phyloP scores from a whole-genome alignment of 75 land plant genomes.

The Gnetum montanum region DNA sequence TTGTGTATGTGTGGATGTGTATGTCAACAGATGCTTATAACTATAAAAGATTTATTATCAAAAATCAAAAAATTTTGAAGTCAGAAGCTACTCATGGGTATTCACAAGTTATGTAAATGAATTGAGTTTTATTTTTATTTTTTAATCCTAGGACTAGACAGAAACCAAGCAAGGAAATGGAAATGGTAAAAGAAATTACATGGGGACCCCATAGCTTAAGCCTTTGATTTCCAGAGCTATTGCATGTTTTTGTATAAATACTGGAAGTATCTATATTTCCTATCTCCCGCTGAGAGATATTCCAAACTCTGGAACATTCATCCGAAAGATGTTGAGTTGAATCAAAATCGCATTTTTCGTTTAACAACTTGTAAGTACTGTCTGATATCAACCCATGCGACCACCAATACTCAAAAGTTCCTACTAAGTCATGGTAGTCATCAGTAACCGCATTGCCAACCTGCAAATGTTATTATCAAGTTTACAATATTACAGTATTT shows the following conservation, averaged over 20 bases:
- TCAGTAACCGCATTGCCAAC: slow-evolving; percentile 64
- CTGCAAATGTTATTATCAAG: slow-evolving; percentile 15
- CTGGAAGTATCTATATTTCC: slow-evolving; percentile 50
- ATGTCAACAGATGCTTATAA: too few species aligned
- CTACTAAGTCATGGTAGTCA: slow-evolving; percentile 29
- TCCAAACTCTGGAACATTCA: slow-evolving; percentile 16
- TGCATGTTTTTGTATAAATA: slow-evolving; percentile 41
- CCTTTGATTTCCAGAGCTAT: slow-evolving; percentile 17
- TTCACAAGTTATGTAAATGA: too few species aligned
- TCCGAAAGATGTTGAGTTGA: slow-evolving; percentile 15
- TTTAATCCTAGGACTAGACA: too few species aligned
- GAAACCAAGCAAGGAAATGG: not conserved
- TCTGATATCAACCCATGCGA: slow-evolving; percentile 66
- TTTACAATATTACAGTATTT: not conserved
- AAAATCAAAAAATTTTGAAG: too few species aligned
- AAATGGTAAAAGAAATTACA: slow-evolving; percentile 19
- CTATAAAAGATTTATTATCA: too few species aligned
- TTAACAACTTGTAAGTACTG: slow-evolving; percentile 17
- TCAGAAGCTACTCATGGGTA: too few species aligned
- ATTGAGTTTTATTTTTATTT: too few species aligned
- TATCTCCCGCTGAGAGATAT: slow-evolving; percentile 17
- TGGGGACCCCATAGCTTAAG: slow-evolving; percentile 28
- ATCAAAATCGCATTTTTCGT: slow-evolving; percentile 16
- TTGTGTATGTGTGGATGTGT: too few species aligned
- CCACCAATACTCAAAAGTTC: slow-evolving; percentile 53